Evolutionary conservation across 768 basidiomycete genomes (phyloP), one percentile per base, ranked within the genome.

Genomic region (Termitomyces sp.): DNA sequence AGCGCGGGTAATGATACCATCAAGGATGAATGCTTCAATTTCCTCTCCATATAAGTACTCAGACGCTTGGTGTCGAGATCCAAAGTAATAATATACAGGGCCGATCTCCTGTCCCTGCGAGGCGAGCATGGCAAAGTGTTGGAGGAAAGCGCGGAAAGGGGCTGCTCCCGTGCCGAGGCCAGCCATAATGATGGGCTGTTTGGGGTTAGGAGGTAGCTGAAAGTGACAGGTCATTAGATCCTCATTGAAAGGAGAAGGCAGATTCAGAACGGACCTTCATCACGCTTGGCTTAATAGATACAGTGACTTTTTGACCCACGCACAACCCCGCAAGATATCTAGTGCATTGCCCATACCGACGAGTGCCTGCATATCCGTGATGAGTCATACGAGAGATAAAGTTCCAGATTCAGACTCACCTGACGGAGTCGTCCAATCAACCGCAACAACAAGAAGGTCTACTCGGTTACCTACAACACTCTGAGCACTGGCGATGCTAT

Each of bases 141-240:
- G 97, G 59, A 98, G 84, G 82, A 98, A 99, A 7, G 97, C 97
- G 56, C 97, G 92, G 89, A 99, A 99, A 23, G 97, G 97, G 11
- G 97, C 97, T 9, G 94, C 97, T 55, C 96, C 97, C 3, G 97
- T 99, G 49, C 97, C 97, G 31, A 99, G 86, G 62, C 97, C 97
- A 35, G 96, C 94, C 92, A 99, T 94, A 72, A 98, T 96, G 72
- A 99, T 79, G 40, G 97, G 97, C 67, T 96, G 94, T 46, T 77
- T 81, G 67, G 85, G 77, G 67, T 84, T 80, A 0, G 89, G 88
- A 53, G 97, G 97, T 5, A 98, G 78, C 90, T 94, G 61, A 43
- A 48, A 9, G 42, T 9, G 33, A 8, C 30, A 33, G 30, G 14
- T 28, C 35, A 45, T 3, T 30, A 68, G 52, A 54, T 31, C 41